Conservation (phyloP, 306 rosid genomes). For the Calophaca sinica region DNA sequence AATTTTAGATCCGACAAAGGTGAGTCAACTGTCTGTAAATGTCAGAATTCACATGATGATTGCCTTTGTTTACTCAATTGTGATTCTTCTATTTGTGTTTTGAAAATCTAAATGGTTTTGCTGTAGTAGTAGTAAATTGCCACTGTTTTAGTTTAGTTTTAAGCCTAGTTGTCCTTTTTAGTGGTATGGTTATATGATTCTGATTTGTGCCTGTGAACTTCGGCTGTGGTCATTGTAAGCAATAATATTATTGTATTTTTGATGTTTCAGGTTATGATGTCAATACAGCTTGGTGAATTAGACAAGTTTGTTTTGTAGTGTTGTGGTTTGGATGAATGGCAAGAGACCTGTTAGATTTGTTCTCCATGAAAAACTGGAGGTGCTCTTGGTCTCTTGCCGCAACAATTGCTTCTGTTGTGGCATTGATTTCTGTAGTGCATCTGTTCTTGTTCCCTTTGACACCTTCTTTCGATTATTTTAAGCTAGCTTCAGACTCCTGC, state of each 20-base stretch:
- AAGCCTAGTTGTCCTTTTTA: slow-evolving; percentile 7
- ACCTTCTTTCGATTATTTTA: slow-evolving; percentile 73
- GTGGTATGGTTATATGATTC: slow-evolving; percentile 14
- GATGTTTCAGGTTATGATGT: slow-evolving; percentile 53
- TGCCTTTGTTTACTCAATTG: slow-evolving; percentile 23
- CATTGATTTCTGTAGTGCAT: slow-evolving; percentile 73
- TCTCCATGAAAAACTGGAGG: slow-evolving; percentile 67
- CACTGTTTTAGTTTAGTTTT: background rate
- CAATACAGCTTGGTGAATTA: slow-evolving; percentile 48
- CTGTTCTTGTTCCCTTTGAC: slow-evolving; percentile 81
- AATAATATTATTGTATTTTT: slow-evolving; percentile 17
- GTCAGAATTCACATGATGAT: background rate
- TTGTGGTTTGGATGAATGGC: slow-evolving; percentile 29
- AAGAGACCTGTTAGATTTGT: slow-evolving; percentile 60
- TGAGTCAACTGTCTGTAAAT: slow-evolving; percentile 32
- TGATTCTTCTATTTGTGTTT: slow-evolving; percentile 14
- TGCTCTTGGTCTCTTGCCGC: slow-evolving; percentile 77
- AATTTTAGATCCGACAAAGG: slow-evolving; percentile 52
- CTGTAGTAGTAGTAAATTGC: background rate
- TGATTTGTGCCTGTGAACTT: slow-evolving; percentile 12
- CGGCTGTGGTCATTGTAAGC: background rate
- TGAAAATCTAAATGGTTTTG: slow-evolving; percentile 11
- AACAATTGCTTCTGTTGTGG: slow-evolving; percentile 68
- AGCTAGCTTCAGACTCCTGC: slow-evolving; percentile 64
- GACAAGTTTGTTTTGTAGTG: slow-evolving; percentile 39